These are phyloP conservation scores for Sugiyamaella xylanicola DNA, from an alignment of 1,139 yeast genomes.

Conservation along the genomic window DNA sequence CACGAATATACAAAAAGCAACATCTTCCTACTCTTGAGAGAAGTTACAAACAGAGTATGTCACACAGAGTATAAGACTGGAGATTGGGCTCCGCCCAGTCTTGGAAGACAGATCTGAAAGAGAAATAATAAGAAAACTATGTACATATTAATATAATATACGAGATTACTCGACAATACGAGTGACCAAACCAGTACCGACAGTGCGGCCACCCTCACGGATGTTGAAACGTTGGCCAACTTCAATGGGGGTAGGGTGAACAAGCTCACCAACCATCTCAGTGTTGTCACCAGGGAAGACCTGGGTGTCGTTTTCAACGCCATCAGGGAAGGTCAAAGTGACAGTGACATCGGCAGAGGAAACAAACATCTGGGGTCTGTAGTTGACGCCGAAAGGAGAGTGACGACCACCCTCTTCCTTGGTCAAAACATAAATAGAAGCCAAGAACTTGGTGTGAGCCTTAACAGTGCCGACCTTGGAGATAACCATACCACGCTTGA, in stretches of 20 bases:
- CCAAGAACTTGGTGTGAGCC: constrained; percentile 92
- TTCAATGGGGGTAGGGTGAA: constrained; percentile 92
- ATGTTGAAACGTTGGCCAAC: constrained; percentile 97
- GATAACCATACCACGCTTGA: constrained; percentile 96
- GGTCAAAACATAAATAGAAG: constrained; percentile 88
- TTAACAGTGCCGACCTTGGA: constrained; percentile 91
- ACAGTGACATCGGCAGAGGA: constrained; percentile 97
- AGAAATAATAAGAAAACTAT: constrained; percentile 1
- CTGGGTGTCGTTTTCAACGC: constrained; percentile 82
- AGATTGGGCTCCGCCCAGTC: background rate
- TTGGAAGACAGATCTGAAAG: constrained; percentile 6
- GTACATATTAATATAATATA: constrained; percentile 13
- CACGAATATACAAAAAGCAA: no score
- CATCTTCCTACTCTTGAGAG: no score
- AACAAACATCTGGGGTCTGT: constrained; percentile 96
- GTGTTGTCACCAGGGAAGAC: constrained; percentile 98
- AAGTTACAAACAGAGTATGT: no score
- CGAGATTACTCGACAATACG: constrained; percentile 70
- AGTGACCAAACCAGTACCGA: constrained; percentile 97
- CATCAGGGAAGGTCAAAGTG: constrained; percentile 87
- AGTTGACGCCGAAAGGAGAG: constrained; percentile 94
- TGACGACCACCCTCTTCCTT: constrained; percentile 99
- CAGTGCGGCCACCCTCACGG: constrained; percentile 99
- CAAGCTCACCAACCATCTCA: constrained; percentile 91
- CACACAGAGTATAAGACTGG: no score